Evolutionary conservation across 2,329 filamentous ascomycete species (phyloP).

Genomic region (Epichloe sibirici): DNA sequence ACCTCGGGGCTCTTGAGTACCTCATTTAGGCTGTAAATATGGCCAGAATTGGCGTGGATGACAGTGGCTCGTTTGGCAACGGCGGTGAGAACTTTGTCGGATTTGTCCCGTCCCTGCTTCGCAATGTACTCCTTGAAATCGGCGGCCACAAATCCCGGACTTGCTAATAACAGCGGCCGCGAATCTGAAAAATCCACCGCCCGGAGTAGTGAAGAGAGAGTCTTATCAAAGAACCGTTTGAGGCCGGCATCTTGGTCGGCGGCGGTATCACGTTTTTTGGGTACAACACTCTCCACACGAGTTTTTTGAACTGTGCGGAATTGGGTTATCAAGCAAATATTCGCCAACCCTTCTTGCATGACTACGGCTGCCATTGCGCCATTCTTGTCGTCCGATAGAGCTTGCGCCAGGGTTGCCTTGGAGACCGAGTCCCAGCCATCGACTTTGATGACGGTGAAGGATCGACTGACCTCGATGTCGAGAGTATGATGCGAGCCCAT

Average conservation of each 20-base stretch:
- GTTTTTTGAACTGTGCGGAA: conserved; percentile 62
- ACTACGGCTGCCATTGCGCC: conserved; percentile 82
- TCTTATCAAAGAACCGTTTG: conserved; percentile 62
- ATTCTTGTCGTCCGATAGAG: conserved; percentile 64
- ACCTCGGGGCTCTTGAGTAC: conserved; percentile 75
- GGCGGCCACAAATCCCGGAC: conserved; percentile 74
- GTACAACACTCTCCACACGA: conserved; percentile 49
- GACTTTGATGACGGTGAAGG: conserved; percentile 79
- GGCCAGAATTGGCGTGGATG: conserved; percentile 74
- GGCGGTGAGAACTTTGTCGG: conserved; percentile 56
- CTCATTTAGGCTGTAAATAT: conserved; percentile 79
- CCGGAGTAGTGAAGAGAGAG: conserved; percentile 61
- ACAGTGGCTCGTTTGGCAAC: conserved; percentile 54
- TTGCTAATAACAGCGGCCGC: conserved; percentile 70
- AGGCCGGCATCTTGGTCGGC: conserved; percentile 59
- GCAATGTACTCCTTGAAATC: conserved; percentile 66
- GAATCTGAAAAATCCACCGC: conserved; percentile 62
- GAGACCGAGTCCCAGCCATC: conserved; percentile 84
- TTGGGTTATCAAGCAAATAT: conserved; percentile 73
- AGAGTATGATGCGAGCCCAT: conserved; percentile 47
- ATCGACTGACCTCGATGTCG: conserved; percentile 76
- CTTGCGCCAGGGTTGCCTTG: conserved; percentile 63
- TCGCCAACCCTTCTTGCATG: conserved; percentile 80
- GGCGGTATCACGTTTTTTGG: conserved; percentile 53
- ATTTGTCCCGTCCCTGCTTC: conserved; percentile 43